Evolutionary conservation across 345 rosid species (phyloP), one percentile per base, ranked within the genome.

Genomic region (Mallotus nudiflorus): DNA sequence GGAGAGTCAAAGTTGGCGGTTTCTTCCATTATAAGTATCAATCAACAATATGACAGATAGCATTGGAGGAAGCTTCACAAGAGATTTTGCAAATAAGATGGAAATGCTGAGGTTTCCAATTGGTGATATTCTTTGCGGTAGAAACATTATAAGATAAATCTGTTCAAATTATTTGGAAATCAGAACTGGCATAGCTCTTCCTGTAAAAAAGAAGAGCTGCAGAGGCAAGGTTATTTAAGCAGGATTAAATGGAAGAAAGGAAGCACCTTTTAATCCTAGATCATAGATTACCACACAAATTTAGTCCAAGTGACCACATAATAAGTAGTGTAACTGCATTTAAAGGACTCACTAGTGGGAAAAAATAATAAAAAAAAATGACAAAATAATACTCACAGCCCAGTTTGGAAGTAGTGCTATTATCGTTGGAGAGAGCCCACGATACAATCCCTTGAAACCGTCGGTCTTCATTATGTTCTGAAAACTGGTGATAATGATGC

Each of bases 361-460:
- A 56, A 48, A 63, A 12, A 65, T 39, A 45, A 24, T 65, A 33
- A 46, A 56, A 48, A 63, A 12, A 65, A 45, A 45, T 24, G 66
- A 33, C 31, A 58, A 27, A 61, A 55, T 63, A 62, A 66, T 45
- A 78, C 97, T 87, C 83, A 95, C 99, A 48, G 97, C 96, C 99
- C 99, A 95, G 65, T 90, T 95, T 4, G 99, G 97, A 62, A 91
- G 97, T 50, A 94, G 82, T 49, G 99, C 99, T 68, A 91, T 49
- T 65, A 94, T 82, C 24, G 99, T 94, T 58, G 97, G 99, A 51
- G 99, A 91, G 71, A 91, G 97, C 42, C 98, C 98, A 40, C 93
- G 93, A 67, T 94, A 94, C 84, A 94, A 53, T 62, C 98, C 98
- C 78, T 67, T 87, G 59, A 87, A 57, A 39, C 98, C 97, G 77